Base-by-base conservation (phyloP, 306 rosid species). In the Medicago lupulina region DNA sequence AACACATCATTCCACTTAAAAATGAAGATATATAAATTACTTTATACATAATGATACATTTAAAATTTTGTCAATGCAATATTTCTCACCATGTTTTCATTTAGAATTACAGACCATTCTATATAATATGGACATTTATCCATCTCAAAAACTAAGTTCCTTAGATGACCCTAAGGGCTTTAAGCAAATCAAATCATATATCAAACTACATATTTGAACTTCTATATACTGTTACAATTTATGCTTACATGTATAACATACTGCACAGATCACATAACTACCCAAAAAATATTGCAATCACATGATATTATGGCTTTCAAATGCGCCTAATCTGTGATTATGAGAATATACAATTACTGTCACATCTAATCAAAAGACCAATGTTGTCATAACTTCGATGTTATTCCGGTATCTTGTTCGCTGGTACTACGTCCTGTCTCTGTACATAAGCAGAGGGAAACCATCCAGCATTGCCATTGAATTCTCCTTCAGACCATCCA, bases 401-500 rank as follows among this genome's bases (percentile, higher is more conserved):
- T 85, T 75, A 68, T 73, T 87, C 85, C 12, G 23, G 7, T 74
- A 75, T 28, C 82, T 79, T 88, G 86, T 53, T 83, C 31, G 82
- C 85, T n/a, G 83, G 89, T 64, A 81, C 82, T 40, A 76, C 79
- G 76, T 94, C 94, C 71, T 87, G 90, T 84, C 77, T 83, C 82
- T 86, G 90, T 40, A 92, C 85, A 67, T 94, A 94, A 63, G 98
- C 98, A 9, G 97, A 88, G 74, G 98, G 98, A 86, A 92, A 94
- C 98, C 98, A 90, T 68, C 97, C 97, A 19, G 91, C 85, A 81
- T 86, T 83, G 75, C 95, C 90, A 1, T 87, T 79, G 82, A 85
- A 86, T 79, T 89, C 89, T 85, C 98, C 98, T 87, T 91, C 87
- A 8, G 98, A 91, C 98, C 98, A 94, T 77, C 98, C 98, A 74